Conservation (phyloP, 139 green algal genomes). For the Volvox reticuliferus region DNA sequence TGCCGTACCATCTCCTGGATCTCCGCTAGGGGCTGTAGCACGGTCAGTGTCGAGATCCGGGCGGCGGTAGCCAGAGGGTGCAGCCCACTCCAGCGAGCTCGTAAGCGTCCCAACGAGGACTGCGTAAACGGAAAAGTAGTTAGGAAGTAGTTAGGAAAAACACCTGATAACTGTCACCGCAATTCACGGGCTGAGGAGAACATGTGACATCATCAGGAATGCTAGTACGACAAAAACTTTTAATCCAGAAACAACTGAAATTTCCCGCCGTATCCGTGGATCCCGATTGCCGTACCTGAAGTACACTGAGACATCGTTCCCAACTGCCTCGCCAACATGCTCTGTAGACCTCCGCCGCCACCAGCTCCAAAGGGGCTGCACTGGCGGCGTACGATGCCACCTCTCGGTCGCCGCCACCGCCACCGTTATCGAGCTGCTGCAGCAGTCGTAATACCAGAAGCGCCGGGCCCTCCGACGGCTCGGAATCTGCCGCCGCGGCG, state of each 20-base stretch:
- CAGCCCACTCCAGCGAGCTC: not conserved
- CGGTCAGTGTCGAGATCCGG: not conserved
- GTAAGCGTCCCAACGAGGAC: not conserved
- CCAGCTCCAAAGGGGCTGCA: conserved; percentile 30
- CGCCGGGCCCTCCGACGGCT: not conserved
- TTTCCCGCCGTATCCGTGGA: no score
- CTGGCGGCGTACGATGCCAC: conserved; percentile 2
- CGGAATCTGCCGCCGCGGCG: not conserved
- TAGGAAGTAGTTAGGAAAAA: no score
- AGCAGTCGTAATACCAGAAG: conserved; percentile 24
- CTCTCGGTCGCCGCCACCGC: conserved; percentile 12
- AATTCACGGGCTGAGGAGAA: no score
- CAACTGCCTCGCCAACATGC: conserved; percentile 18
- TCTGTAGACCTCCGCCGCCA: conserved; percentile 19
- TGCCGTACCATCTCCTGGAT: conserved; percentile 19
- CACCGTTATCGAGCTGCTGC: not conserved
- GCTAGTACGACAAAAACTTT: no score
- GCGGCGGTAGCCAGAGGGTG: conserved; percentile 27
- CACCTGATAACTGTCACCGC: no score
- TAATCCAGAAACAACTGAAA: no score
- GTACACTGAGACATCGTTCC: not conserved
- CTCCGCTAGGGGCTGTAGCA: conserved; percentile 45
- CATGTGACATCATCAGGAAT: no score
- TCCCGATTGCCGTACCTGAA: not conserved
- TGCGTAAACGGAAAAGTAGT: not conserved